Conservation (phyloP, 2,329 filamentous ascomycete species). For the Trichoderma koningiopsis region DNA sequence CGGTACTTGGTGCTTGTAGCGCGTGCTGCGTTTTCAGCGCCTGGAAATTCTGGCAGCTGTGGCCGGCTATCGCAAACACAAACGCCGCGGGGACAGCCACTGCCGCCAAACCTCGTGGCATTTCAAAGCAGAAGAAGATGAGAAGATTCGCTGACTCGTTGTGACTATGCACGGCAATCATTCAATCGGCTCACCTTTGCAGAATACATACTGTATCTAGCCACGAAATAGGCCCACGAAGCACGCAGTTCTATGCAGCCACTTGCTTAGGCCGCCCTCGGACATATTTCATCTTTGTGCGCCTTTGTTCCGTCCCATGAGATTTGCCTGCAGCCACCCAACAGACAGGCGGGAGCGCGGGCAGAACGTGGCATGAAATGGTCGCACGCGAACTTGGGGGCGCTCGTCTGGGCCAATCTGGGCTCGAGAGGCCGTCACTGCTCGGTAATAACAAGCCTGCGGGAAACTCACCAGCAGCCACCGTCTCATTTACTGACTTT, state of each 20-base stretch:
- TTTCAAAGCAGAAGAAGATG: not conserved
- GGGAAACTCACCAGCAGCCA: not conserved
- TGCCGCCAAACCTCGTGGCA: not conserved
- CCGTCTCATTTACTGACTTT: not conserved
- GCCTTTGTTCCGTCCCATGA: constrained; percentile 19
- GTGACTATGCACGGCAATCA: not conserved
- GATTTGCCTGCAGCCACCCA: constrained; percentile 24
- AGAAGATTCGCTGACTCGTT: not conserved
- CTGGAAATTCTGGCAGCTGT: not conserved
- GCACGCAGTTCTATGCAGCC: not conserved
- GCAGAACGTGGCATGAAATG: constrained; percentile 23
- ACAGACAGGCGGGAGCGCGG: constrained; percentile 23
- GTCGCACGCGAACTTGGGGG: not conserved
- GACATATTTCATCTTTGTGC: constrained; percentile 19
- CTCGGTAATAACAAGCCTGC: not conserved
- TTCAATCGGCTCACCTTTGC: not conserved
- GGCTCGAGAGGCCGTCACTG: not conserved
- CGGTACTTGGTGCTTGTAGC: not conserved
- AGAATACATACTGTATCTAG: too few species aligned
- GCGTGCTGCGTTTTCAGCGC: not conserved
- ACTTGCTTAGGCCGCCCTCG: not conserved
- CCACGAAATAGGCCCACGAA: not conserved
- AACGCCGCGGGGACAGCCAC: not conserved
- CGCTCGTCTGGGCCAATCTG: not conserved
- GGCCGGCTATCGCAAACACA: not conserved